Evolutionary conservation across 345 rosid genomes (phyloP).

Genomic region (Erysimum cheiranthoides): DNA sequence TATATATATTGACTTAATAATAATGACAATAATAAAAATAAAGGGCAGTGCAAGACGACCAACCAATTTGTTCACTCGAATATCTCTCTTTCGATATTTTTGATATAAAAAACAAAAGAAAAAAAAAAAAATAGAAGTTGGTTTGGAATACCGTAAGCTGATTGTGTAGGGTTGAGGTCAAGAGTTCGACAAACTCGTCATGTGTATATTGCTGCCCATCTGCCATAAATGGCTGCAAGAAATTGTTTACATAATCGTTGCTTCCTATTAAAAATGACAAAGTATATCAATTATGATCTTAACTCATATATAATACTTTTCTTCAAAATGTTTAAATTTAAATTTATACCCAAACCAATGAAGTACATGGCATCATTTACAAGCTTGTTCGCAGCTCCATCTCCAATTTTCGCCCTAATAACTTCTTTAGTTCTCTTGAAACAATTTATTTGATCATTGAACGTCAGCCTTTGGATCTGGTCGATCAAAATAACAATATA

Average conservation of each 20-base stretch:
- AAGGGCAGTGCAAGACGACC: neutral
- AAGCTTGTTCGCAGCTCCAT: slow-evolving; percentile 66
- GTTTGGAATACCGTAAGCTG: slow-evolving; percentile 64
- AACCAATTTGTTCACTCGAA: slow-evolving; percentile 7
- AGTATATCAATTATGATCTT: neutral
- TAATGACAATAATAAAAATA: too few relatives aligned
- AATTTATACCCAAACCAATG: slow-evolving; percentile 66
- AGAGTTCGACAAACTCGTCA: slow-evolving; percentile 75
- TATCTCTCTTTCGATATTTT: neutral
- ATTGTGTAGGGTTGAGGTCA: slow-evolving; percentile 58
- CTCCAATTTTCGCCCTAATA: slow-evolving; percentile 67
- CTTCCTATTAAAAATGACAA: slow-evolving; percentile 62
- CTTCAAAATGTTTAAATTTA: neutral
- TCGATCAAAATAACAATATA: neutral
- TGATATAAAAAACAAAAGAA: neutral
- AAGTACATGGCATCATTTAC: slow-evolving; percentile 73
- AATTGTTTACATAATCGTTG: slow-evolving; percentile 97
- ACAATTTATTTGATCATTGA: slow-evolving; percentile 83
- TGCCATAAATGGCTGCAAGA: slow-evolving; percentile 87
- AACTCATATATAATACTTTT: neutral
- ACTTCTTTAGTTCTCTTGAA: slow-evolving; percentile 64
- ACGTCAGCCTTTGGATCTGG: slow-evolving; percentile 81
- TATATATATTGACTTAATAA: too few relatives aligned
- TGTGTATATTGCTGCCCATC: slow-evolving; percentile 88
- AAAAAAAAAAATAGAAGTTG: neutral